Base-by-base conservation (phyloP, 1,284 basidiomycete species). In the Xerocomus amazonicus region DNA sequence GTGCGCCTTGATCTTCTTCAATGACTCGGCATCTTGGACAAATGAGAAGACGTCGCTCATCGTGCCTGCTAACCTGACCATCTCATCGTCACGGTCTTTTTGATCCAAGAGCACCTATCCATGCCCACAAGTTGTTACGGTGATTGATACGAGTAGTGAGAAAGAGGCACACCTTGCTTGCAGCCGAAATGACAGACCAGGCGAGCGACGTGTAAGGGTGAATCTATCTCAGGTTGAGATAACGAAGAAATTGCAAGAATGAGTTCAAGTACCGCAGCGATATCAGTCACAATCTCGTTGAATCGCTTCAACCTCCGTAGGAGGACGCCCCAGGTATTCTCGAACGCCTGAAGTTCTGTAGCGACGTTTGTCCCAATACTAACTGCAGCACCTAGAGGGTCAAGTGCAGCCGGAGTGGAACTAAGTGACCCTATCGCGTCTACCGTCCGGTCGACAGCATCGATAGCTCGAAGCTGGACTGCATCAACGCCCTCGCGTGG, bases 131-230 rank as follows among this genome's bases (percentile, higher is more conserved):
- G n/a, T n/a, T n/a, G n/a, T n/a, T 12, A 37, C 12, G 9, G 16
- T 16, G 16, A 12, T 19, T 17, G 23, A 38, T 17, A 17, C 17
- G 13, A 23, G 23, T 23, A 10, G 3, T 3, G 12, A 4, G 34
- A 29, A 4, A 38, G 3, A 50, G n/a, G n/a, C 52, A 6, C 6
- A 57, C 61, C 50, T 51, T 26, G 19, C 50, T 57, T 2, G 59
- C 48, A 39, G 60, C 59, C 3, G 60, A 60, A 44, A 59, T 50
- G 1, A 59, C 60, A 13, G 58, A 63, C 56, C 60, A 59, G 12
- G 59, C 53, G 27, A 59, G 26, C 1, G 56, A 61, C 1, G 45
- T 28, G 13, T 57, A 63, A 1, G 53, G 60, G 16, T 59, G 56
- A 43, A 59, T 39, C 60, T 59, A 28, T 17, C 6, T 10, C 6